phyloP scores from a whole-genome alignment of 2,329 filamentous ascomycete genomes.

The Epichloe scottii region DNA sequence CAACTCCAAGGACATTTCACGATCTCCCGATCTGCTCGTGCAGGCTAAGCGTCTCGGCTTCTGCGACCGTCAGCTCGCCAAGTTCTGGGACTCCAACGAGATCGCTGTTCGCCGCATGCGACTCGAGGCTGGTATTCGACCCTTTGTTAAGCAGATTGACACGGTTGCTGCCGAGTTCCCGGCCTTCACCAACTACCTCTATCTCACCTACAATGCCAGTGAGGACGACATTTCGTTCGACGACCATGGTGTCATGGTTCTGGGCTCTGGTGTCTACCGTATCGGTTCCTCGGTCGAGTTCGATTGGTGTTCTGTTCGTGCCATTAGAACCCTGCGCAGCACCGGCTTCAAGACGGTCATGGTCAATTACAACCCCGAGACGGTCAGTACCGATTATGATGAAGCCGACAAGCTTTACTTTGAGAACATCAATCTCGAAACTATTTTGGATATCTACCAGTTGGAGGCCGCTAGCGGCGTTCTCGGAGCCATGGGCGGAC shows the following conservation, averaged over 20 bases:
- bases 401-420: slow-evolving; percentile 94
- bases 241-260: slow-evolving; percentile 89
- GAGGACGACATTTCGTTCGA: slow-evolving; percentile 75
- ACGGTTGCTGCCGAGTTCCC: slow-evolving; percentile 97
- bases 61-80: slow-evolving; percentile 83
- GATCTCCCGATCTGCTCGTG: slow-evolving; percentile 53
- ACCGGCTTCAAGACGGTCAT: slow-evolving; percentile 88
- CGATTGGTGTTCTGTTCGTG: slow-evolving; percentile 95
- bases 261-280: slow-evolving; percentile 90
- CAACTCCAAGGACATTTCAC: slow-evolving; percentile 49
- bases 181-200: slow-evolving; percentile 88
- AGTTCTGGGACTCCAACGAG: slow-evolving; percentile 91
- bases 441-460: slow-evolving; percentile 85
- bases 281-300: slow-evolving; percentile 98
- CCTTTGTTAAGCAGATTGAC: slow-evolving; percentile 95
- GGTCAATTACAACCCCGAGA: slow-evolving; percentile 91
- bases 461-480: slow-evolving; percentile 74
- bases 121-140: slow-evolving; percentile 74
- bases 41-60: slow-evolving; percentile 91
- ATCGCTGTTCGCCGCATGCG: slow-evolving; percentile 74
- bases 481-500: slow-evolving; percentile 90
- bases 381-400: slow-evolving; percentile 81
- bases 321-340: slow-evolving; percentile 78
- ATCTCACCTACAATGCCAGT: slow-evolving; percentile 86
- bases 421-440: slow-evolving; percentile 86